A percentile compares a stretch with the other conserved stretches of the same genome.
These are phyloP conservation scores for Pseudocercospora vitis DNA, from an alignment of 2,329 filamentous ascomycete genomes.

Conservation along the genomic window DNA sequence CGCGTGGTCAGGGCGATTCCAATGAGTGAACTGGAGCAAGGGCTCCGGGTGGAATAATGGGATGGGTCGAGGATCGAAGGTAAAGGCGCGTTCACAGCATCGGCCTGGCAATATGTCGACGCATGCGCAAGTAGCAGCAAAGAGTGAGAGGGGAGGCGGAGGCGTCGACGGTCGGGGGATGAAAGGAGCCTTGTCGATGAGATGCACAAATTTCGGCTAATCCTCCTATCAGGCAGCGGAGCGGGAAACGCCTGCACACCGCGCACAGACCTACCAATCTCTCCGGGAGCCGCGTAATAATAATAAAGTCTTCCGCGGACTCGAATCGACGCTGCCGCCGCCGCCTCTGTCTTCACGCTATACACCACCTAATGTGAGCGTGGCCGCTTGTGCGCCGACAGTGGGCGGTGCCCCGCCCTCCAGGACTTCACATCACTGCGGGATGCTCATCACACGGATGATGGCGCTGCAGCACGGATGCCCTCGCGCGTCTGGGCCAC, in stretches of 20 bases:
- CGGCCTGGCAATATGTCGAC: constrained; percentile 12
- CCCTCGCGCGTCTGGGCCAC: too few relatives aligned
- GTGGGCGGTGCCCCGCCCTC: background rate
- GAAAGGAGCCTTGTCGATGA: constrained; percentile 6
- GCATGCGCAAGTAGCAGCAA: constrained; percentile 8
- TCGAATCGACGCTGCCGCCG: background rate
- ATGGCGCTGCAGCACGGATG: too few relatives aligned
- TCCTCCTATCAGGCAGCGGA: background rate
- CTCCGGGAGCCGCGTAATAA: background rate
- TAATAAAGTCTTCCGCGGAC: background rate
- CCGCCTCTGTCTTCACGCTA: background rate
- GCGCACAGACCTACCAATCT: constrained; percentile 3
- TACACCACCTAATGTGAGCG: background rate
- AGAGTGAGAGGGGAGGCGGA: constrained; percentile 4
- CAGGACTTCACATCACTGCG: constrained; percentile 1
- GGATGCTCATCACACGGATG: background rate
- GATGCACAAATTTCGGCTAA: constrained; percentile 9
- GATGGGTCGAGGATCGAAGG: constrained; percentile 10
- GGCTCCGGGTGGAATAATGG: constrained; percentile 24
- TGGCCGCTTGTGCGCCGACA: background rate
- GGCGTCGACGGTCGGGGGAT: constrained; percentile 6
- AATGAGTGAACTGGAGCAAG: constrained; percentile 20
- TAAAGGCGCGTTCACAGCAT: constrained; percentile 19
- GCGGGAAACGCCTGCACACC: background rate
- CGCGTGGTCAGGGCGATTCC: constrained; percentile 20